Conservation (phyloP, 768 basidiomycete species). For the Boletus reticulatus region DNA sequence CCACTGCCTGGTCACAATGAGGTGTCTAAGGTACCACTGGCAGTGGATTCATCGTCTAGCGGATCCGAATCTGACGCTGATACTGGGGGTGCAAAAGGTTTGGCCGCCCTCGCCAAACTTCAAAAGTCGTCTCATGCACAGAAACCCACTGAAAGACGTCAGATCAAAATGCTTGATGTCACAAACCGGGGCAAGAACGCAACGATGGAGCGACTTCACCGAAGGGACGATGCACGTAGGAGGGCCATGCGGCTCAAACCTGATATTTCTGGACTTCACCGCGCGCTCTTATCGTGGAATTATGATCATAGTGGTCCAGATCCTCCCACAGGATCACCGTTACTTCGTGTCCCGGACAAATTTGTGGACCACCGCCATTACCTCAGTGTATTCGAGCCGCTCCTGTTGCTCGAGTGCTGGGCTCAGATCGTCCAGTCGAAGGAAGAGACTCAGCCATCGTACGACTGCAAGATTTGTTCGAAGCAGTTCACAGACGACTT, state of each 20-base stretch:
- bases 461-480: conserved; percentile 62
- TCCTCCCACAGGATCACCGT: conserved; percentile 51
- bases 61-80: conserved; percentile 50
- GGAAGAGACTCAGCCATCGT: conserved; percentile 53
- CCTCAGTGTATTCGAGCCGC: conserved; percentile 73
- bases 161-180: conserved; percentile 61
- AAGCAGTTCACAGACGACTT: conserved; percentile 79
- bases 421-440: conserved; percentile 79
- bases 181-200: conserved; percentile 42
- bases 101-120: conserved; percentile 56
- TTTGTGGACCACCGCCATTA: conserved; percentile 72
- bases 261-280: conserved; percentile 77
- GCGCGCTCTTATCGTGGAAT: conserved; percentile 80
- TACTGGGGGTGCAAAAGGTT: conserved; percentile 36
- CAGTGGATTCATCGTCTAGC: conserved; percentile 37
- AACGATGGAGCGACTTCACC: conserved; percentile 48
- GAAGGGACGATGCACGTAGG: conserved; percentile 59
- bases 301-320: conserved; percentile 64
- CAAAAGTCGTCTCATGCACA: conserved; percentile 60
- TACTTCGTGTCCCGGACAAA: conserved; percentile 54
- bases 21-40: conserved; percentile 4
- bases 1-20: conserved; percentile 17
- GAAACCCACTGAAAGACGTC: conserved; percentile 57
- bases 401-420: conserved; percentile 90
- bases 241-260: conserved; percentile 74